A percentile compares a stretch with the other conserved stretches of the same genome.
These are phyloP conservation scores for Anaeramoeba flamelloides DNA, from an alignment of 78 protist species.

Conservation along the genomic window DNA sequence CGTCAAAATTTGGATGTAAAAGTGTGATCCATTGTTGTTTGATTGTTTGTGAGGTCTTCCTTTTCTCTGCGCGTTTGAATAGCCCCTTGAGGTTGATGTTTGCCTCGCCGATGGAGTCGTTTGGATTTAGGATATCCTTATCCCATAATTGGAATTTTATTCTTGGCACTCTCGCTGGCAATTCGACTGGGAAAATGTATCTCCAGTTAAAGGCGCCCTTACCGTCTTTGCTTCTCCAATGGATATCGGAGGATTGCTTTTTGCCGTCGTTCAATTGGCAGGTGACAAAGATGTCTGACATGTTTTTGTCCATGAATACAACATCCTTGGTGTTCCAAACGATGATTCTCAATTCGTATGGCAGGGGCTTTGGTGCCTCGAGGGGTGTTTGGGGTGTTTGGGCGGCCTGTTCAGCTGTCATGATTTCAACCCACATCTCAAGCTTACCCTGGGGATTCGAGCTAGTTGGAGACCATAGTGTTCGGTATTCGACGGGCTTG, in stretches of 20 bases:
- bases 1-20: constrained; percentile 21
- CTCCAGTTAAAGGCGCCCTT: constrained; percentile 28
- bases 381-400: constrained; percentile 5
- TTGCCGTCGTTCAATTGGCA: constrained; percentile 9
- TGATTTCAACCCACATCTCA: constrained; percentile 19
- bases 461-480: constrained; percentile 13
- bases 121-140: constrained; percentile 18
- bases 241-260: constrained; percentile 14
- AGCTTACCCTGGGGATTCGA: constrained; percentile 23
- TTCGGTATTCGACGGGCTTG: constrained; percentile 18
- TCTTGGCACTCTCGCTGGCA: constrained; percentile 22
- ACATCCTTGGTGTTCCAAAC: constrained; percentile 18
- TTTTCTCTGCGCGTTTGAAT: constrained; percentile 4
- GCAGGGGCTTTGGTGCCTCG: constrained; percentile 12
- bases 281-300: constrained; percentile 12
- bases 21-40: constrained; percentile 13
- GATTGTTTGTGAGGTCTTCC: background rate
- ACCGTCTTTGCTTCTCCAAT: constrained; percentile 20
- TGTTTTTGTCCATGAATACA: constrained; percentile 15
- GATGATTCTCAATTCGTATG: constrained; percentile 13
- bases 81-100: constrained; percentile 9
- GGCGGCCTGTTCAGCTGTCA: constrained; percentile 17
- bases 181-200: constrained; percentile 10
- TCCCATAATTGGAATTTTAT: constrained; percentile 29
- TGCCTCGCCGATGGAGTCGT: constrained; percentile 20